Percentiles rank a stretch among this genome's conserved stretches.
Evolutionary conservation across 768 basidiomycete species (phyloP).

Genomic region (Tulasnella sp.): DNA sequence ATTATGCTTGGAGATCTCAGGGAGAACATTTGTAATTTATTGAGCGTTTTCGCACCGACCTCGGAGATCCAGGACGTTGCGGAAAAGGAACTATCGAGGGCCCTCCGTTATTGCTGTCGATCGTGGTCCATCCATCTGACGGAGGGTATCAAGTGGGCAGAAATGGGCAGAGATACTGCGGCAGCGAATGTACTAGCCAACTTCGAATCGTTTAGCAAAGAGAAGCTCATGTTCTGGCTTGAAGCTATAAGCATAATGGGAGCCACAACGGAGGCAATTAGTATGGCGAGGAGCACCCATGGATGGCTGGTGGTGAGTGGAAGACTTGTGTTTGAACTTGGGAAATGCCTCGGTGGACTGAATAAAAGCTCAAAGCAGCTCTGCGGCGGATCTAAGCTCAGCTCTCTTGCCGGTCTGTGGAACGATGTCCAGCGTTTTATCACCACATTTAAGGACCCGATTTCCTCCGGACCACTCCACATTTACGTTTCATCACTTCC

Average conservation of each 20-base stretch:
- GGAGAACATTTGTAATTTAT: not conserved
- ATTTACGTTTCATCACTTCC: not conserved
- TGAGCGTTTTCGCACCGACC: not conserved
- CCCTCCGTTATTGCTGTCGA: not conserved
- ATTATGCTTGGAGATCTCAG: not conserved
- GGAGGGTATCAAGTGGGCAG: not conserved
- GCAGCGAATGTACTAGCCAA: not conserved
- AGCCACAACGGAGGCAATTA: not conserved
- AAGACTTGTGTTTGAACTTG: too few relatives aligned
- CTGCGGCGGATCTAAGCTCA: not conserved
- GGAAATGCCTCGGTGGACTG: not conserved
- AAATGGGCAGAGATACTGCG: not conserved
- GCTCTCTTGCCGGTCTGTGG: not conserved
- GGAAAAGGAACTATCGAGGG: not conserved
- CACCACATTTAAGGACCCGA: not conserved
- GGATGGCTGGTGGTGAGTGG: not conserved
- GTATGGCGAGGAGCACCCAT: not conserved
- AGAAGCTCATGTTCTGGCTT: not conserved
- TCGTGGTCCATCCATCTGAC: not conserved
- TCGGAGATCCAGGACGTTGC: not conserved
- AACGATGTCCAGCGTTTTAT: not conserved
- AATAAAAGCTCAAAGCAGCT: not conserved
- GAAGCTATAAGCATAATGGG: not conserved
- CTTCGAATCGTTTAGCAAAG: not conserved
- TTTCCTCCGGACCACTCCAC: not conserved